Base-by-base conservation (phyloP, 371 early-diverging fungal genomes). In the Mucor lusitanicus region DNA sequence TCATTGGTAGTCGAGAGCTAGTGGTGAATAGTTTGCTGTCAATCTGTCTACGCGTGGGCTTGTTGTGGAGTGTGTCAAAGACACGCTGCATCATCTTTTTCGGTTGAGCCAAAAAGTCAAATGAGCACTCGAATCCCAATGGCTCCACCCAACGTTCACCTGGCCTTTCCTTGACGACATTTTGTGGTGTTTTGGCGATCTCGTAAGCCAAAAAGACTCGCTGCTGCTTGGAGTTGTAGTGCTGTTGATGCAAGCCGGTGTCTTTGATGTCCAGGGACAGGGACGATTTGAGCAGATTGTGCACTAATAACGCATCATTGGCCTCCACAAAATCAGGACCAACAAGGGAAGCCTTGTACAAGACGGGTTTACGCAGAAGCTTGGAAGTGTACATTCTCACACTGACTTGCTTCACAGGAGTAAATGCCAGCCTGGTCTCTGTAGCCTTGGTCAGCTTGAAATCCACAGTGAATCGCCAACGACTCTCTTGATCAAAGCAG, bases 391-490 rank as follows among this genome's bases (percentile, higher is more conserved):
- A 70, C 63, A 70, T 46, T 11, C 57, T 56, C 12, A 69, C 37
- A 56, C 55, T 61, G 23, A 53, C 54, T 7, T 19, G 25, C 15
- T 68, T 35, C 5, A 71, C 54, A 13, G 71, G 71, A 23, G 54
- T 54, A 21, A 71, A 71, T 9, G 57, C 61, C 1, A 70, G 39
- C n/a, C 65, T 42, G 35, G 56, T 48, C 3, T 54, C 19, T 3
- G 62, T 65, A 21, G 65, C 58, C 11, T 67, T 67, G 3, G 54
- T 46, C 5, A 71, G 23, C 17, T 63, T 58, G 27, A 71, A 61
- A 64, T 71, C 71, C 6, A 69, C 64, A 39, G 69, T 69, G 32
- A 58, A 69, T 19, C 64, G 63, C 71, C 70, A 69, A 19, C 57
- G 63, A n/a, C 28, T 50, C 30, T 71, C 70, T 42, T 71, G 71